phyloP scores from a whole-genome alignment of 129 eudicot genomes.

The Chrysanthemum makinoi region DNA sequence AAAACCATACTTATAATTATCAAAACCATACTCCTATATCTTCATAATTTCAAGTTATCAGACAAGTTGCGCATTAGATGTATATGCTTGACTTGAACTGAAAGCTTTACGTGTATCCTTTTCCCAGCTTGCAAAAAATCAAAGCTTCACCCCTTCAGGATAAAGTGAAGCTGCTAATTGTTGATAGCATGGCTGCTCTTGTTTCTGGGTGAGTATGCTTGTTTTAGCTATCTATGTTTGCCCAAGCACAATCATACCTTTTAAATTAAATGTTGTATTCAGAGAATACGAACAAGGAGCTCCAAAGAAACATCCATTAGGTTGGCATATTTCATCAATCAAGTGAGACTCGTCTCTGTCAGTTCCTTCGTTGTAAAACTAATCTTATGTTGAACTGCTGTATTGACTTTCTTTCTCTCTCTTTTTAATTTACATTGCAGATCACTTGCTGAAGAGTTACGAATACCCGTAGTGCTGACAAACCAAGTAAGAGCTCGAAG shows the following conservation, averaged over 20 bases:
- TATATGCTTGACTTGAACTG: slow-evolving; percentile 4
- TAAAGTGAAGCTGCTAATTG: slow-evolving; percentile 69
- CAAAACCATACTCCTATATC: too few species aligned
- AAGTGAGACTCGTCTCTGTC: slow-evolving; percentile 44
- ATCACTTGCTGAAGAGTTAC: neutral
- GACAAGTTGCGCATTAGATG: neutral
- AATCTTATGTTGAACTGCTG: neutral
- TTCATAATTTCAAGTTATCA: too few species aligned
- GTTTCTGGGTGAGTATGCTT: slow-evolving; percentile 51
- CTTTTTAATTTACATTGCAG: neutral
- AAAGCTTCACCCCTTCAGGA: slow-evolving; percentile 65
- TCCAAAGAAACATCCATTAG: slow-evolving; percentile 63
- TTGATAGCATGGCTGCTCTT: slow-evolving; percentile 95
- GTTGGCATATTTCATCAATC: slow-evolving; percentile 84
- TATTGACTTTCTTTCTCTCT: neutral
- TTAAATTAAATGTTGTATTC: slow-evolving; percentile 8
- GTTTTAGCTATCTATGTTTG: neutral
- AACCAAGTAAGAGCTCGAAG: neutral
- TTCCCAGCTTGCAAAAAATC: slow-evolving; percentile 78
- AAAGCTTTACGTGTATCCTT: neutral
- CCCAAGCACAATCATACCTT: too few species aligned
- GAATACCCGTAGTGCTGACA: neutral
- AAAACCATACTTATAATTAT: too few species aligned
- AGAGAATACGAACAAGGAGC: slow-evolving; percentile 70
- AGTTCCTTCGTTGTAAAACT: slow-evolving; percentile 3